Percentiles rank a stretch among this genome's conserved stretches.
Conservation (phyloP, 768 basidiomycete genomes). For the Auricularia sp. region DNA sequence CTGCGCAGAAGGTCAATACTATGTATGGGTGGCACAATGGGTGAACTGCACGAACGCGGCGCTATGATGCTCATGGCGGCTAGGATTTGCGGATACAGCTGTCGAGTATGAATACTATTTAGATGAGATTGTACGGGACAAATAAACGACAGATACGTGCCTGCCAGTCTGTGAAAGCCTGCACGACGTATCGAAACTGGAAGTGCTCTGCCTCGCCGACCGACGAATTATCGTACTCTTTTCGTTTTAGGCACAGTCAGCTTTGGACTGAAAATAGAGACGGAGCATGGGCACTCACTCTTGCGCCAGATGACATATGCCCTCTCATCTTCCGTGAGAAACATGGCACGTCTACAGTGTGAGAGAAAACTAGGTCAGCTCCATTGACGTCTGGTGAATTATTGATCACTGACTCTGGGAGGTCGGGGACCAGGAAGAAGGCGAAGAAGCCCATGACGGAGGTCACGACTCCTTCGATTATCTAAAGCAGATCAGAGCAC, state of each 20-base stretch:
- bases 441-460: slow-evolving; percentile 44
- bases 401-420: neutral
- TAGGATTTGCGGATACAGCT: slow-evolving; percentile 46
- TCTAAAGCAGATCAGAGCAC: slow-evolving; percentile 22
- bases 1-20: slow-evolving; percentile 19
- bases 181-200: slow-evolving; percentile 39
- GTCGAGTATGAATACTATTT: neutral
- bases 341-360: slow-evolving; percentile 33
- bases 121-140: neutral
- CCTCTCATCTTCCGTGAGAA: slow-evolving; percentile 52
- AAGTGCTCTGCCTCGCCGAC: slow-evolving; percentile 55
- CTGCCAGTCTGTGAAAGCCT: slow-evolving; percentile 57
- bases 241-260: too few relatives aligned
- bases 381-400: slow-evolving; percentile 25
- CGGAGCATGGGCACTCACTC: slow-evolving; percentile 32
- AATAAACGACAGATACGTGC: slow-evolving; percentile 15
- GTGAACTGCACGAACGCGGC: slow-evolving; percentile 37
- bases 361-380: slow-evolving; percentile 16
- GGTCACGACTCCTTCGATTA: slow-evolving; percentile 55
- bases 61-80: slow-evolving; percentile 48
- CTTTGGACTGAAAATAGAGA: too few relatives aligned
- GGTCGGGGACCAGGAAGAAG: slow-evolving; percentile 12
- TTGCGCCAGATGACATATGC: slow-evolving; percentile 44
- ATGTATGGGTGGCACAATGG: too few relatives aligned
- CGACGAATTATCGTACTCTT: slow-evolving; percentile 46